Evolutionary conservation across 2,329 filamentous ascomycete species (phyloP).

Genomic region (Pseudocercospora ulei): DNA sequence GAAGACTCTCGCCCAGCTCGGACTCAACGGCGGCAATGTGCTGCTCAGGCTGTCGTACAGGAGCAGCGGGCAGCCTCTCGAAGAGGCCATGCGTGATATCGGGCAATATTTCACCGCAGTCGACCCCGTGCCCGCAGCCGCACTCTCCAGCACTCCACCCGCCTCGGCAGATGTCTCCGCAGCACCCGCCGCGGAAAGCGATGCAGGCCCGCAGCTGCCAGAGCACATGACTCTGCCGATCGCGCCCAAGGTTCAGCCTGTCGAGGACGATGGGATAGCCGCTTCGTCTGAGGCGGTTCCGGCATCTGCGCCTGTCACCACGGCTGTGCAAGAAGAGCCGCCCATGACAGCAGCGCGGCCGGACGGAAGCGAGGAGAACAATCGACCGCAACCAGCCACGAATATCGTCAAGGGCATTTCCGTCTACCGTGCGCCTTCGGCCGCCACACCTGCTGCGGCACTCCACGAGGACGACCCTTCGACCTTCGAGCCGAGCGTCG

Average conservation of each 20-base stretch:
- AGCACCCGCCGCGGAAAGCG: slow-evolving; percentile 19
- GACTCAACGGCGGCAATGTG: slow-evolving; percentile 73
- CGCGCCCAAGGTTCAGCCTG: slow-evolving; percentile 20
- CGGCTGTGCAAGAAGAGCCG: slow-evolving; percentile 1
- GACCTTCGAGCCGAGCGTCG: slow-evolving; percentile 68
- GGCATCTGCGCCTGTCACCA: not conserved
- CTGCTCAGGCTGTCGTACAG: slow-evolving; percentile 69
- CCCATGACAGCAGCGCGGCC: slow-evolving; percentile 10
- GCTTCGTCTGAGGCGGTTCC: slow-evolving; percentile 26
- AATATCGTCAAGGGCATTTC: slow-evolving; percentile 29
- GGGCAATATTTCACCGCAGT: slow-evolving; percentile 57
- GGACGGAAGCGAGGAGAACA: not conserved
- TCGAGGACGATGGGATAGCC: slow-evolving; percentile 28
- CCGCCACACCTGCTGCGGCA: slow-evolving; percentile 66
- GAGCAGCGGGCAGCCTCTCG: slow-evolving; percentile 65
- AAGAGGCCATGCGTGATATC: slow-evolving; percentile 77
- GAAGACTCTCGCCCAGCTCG: slow-evolving; percentile 77
- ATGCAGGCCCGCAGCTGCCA: slow-evolving; percentile 24
- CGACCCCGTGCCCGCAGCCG: slow-evolving; percentile 26
- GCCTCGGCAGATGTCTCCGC: slow-evolving; percentile 23
- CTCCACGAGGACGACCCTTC: slow-evolving; percentile 54
- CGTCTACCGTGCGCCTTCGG: slow-evolving; percentile 67
- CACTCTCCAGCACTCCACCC: slow-evolving; percentile 22
- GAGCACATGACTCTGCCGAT: slow-evolving; percentile 25
- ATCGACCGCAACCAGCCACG: slow-evolving; percentile 10